Evolutionary conservation across 345 rosid genomes (phyloP).

Genomic region (Gossypium rotundifolium): DNA sequence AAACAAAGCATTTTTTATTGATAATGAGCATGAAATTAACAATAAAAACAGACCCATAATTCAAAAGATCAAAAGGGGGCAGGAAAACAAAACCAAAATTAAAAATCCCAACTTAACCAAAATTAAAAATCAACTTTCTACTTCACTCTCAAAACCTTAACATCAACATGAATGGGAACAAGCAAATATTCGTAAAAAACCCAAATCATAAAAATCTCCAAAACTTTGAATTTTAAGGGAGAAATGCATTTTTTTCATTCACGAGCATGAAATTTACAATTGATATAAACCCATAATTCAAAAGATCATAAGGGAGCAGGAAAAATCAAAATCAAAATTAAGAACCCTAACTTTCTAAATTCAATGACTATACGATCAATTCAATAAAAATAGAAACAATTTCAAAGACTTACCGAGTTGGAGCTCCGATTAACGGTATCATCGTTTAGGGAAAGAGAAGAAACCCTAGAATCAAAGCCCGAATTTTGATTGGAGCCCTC

Average conservation of each 20-base stretch:
- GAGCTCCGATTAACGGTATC: neutral
- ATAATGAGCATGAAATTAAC: neutral
- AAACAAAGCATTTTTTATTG: neutral
- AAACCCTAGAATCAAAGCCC: slow-evolving; percentile 24
- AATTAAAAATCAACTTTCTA: neutral
- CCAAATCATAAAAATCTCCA: neutral
- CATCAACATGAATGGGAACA: too few species aligned
- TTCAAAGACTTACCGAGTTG: slow-evolving; percentile 13
- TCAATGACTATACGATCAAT: neutral
- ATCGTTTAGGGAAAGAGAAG: slow-evolving; percentile 9
- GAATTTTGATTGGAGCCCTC: slow-evolving; percentile 20
- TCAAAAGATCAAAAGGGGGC: neutral
- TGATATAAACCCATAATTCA: neutral
- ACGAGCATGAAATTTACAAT: neutral
- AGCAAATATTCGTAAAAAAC: neutral
- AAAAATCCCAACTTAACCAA: neutral
- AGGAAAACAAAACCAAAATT: neutral
- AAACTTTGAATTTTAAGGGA: neutral
- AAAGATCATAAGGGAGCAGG: neutral
- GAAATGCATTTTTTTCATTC: neutral
- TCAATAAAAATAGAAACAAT: neutral
- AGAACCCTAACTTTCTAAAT: neutral
- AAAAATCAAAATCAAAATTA: neutral
- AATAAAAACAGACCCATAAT: neutral
- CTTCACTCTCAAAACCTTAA: neutral